Evolutionary conservation across 2,329 filamentous ascomycete genomes (phyloP).

Genomic region (Exophiala phaeomuriformis): DNA sequence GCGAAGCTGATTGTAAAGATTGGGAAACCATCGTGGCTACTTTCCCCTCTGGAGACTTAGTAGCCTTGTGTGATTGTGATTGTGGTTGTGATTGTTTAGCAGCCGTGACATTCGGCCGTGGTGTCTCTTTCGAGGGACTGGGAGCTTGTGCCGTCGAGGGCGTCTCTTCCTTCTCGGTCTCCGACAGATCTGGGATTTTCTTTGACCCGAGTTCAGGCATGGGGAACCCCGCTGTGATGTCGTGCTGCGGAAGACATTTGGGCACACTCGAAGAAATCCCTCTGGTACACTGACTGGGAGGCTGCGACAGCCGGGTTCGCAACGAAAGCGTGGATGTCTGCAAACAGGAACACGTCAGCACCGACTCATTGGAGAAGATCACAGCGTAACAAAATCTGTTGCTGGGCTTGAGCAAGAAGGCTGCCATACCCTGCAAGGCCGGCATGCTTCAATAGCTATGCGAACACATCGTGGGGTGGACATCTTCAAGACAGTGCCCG

Average conservation of each 20-base stretch:
- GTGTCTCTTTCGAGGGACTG: background rate
- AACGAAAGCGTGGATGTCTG: conserved; percentile 2
- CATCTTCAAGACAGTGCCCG: conserved; percentile 11
- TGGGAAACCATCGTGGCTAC: background rate
- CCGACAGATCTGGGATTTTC: conserved; percentile 5
- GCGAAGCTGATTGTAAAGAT: background rate
- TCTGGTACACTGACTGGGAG: background rate
- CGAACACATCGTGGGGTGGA: conserved; percentile 22
- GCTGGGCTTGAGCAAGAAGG: background rate
- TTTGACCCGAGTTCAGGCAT: conserved; percentile 15
- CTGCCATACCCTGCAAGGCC: conserved; percentile 20
- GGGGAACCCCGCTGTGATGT: conserved; percentile 21
- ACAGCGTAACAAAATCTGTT: too few species aligned
- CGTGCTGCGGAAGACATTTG: conserved; percentile 3
- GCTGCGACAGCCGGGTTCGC: background rate
- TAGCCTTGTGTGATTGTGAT: background rate
- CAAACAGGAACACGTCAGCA: background rate
- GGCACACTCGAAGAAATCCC: conserved; percentile 10
- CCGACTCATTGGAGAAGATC: too few species aligned
- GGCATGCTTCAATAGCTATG: conserved; percentile 24
- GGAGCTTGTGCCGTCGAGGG: background rate
- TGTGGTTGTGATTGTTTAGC: background rate
- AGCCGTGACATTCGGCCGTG: background rate
- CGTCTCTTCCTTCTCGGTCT: background rate
- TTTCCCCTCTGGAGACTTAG: background rate